Evolutionary conservation across 176 grass and related monocot genomes (phyloP), one percentile per base, ranked within the genome.

Genomic region (Cenchrus fungigraminus): DNA sequence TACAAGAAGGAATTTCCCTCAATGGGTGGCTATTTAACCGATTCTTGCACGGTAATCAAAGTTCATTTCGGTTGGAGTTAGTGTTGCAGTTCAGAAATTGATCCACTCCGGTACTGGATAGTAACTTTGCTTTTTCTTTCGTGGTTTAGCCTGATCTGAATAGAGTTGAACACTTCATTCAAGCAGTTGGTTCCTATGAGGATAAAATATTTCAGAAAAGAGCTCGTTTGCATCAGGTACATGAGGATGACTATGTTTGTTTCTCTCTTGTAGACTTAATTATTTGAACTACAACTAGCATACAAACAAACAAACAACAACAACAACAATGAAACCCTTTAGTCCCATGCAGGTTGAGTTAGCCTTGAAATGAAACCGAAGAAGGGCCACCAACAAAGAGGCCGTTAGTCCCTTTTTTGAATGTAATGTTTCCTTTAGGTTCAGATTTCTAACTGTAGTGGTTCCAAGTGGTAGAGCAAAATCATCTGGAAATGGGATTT

Each of bases 131-230:
- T 70, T 68, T 54, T 67, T 79, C 65, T 71, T 88, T 81, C 22
- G 77, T 92, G 57, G 73, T 83, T 73, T 78, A 99, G 97, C 93
- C 91, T n/a, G 84, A 99, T 89, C 74, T 99, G 64, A 71, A 79
- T 55, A 96, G 76, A 83, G 97, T 99, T 14, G 97, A 99, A 71
- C 91, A 99, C 86, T 99, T 99, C 77, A 99, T 99, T 92, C 97
- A 99, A 84, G 93, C 93, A 85, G 86, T 96, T 55, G 97, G 97
- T 59, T 88, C 90, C 12, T 96, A 89, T 49, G 97, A 99, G 86
- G 97, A 96, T 86, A 92, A 68, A 74, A 96, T 99, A 88, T 99
- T 99, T 88, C 91, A 94, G 88, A 99, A 99, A 92, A 99, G 97
- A 82, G 86, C 90, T 79, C 91, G 88, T 13, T 70, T 94, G 66